These are phyloP conservation scores for Silene conica DNA, from an alignment of 148 eudicot genomes.

Conservation along the genomic window DNA sequence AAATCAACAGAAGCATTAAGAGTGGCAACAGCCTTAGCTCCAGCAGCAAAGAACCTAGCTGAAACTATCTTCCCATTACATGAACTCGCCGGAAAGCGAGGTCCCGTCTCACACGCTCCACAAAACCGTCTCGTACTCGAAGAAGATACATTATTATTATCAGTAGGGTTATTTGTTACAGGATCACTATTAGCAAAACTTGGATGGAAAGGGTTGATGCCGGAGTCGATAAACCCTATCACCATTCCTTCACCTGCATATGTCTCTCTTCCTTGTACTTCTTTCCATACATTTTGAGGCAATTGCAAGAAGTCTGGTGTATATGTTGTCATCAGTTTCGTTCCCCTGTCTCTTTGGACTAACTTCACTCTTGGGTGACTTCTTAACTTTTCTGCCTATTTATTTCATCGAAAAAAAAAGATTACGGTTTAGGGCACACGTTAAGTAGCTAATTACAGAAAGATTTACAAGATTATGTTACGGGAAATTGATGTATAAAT, in stretches of 20 bases:
- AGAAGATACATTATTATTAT: not conserved
- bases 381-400: conserved; percentile 54
- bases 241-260: conserved; percentile 80
- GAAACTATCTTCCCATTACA: conserved; percentile 92
- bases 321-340: conserved; percentile 72
- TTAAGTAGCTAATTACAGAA: too few relatives aligned
- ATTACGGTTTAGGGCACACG: too few relatives aligned
- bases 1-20: conserved; percentile 71
- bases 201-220: conserved; percentile 83
- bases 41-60: conserved; percentile 77
- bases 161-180: not conserved
- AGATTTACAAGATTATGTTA: too few relatives aligned
- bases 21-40: conserved; percentile 63
- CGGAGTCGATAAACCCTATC: conserved; percentile 80
- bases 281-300: conserved; percentile 54
- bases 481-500: too few relatives aligned
- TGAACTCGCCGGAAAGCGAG: conserved; percentile 53
- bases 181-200: conserved; percentile 51
- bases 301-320: conserved; percentile 66
- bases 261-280: conserved; percentile 28
- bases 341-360: conserved; percentile 70
- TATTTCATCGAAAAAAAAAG: not conserved
- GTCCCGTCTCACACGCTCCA: conserved; percentile 60
- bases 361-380: conserved; percentile 47
- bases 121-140: conserved; percentile 37